Percentiles rank a stretch among this genome's conserved stretches.
Conservation (phyloP, 805 yeast species). For the Saturnispora hagleri region DNA sequence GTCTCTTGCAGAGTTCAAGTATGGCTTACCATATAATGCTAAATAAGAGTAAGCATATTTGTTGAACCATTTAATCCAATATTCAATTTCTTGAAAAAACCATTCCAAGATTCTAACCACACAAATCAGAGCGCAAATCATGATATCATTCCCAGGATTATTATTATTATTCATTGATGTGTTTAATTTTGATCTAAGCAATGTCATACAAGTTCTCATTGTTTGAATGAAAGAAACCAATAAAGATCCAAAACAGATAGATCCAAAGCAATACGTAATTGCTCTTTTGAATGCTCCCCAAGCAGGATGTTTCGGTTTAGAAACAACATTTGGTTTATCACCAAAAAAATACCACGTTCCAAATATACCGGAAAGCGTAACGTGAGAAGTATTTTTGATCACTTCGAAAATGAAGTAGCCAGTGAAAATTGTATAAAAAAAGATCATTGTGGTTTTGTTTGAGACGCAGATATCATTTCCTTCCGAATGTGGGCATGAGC, state of each 20-base stretch:
- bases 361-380: conserved; percentile 71
- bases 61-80: conserved; percentile 67
- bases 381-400: conserved; percentile 69
- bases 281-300: conserved; percentile 71
- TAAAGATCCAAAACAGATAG: conserved; percentile 73
- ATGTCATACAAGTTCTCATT: conserved; percentile 43
- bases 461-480: conserved; percentile 26
- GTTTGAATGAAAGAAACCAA: conserved; percentile 70
- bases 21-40: conserved; percentile 79
- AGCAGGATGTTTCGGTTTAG: conserved; percentile 70
- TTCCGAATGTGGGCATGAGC: conserved; percentile 34
- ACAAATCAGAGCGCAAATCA: conserved; percentile 40
- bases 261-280: conserved; percentile 79
- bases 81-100: conserved; percentile 33
- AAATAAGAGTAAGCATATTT: conserved; percentile 83
- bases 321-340: conserved; percentile 26
- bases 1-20: conserved; percentile 66
- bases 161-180: conserved; percentile 32
- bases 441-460: conserved; percentile 18
- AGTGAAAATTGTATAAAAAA: conserved; percentile 66
- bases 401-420: conserved; percentile 82
- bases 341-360: conserved; percentile 85
- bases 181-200: conserved; percentile 36
- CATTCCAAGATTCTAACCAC: conserved; percentile 58
- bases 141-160: conserved; percentile 34